phyloP scores from a whole-genome alignment of 208 protist genomes.

The Trypanosoma brucei region DNA sequence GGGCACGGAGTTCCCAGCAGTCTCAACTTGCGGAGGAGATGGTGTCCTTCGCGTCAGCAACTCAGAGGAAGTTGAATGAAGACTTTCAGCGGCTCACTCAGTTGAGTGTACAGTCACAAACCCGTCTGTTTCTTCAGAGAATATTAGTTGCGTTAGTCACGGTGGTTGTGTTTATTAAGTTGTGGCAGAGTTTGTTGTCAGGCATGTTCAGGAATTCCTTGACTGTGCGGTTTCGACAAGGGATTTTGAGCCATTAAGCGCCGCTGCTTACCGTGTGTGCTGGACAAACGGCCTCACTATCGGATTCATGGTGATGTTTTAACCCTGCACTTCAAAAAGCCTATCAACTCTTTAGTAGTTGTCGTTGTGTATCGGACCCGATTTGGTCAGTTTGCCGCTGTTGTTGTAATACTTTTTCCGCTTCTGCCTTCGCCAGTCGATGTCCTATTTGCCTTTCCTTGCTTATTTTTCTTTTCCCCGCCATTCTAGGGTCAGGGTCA shows the following conservation, averaged over 20 bases:
- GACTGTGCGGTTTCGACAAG: slow-evolving; percentile 62
- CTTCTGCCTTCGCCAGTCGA: too few species aligned
- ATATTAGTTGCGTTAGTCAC: slow-evolving; percentile 40
- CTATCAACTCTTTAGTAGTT: too few species aligned
- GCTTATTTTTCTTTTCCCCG: background rate
- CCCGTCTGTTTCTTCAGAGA: slow-evolving; percentile 73
- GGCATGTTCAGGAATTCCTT: slow-evolving; percentile 69
- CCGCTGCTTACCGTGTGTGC: background rate
- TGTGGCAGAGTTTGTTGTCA: slow-evolving; percentile 69
- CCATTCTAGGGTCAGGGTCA: background rate
- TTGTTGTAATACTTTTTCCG: too few species aligned
- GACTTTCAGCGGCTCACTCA: slow-evolving; percentile 86
- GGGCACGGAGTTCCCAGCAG: slow-evolving; percentile 84
- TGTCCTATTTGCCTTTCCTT: too few species aligned
- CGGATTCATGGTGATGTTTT: background rate
- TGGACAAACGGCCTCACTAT: background rate
- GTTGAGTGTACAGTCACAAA: slow-evolving; percentile 73
- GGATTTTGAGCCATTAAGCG: slow-evolving; percentile 37
- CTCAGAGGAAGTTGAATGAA: slow-evolving; percentile 82
- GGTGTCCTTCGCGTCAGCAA: slow-evolving; percentile 78
- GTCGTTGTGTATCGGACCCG: too few species aligned
- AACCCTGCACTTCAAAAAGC: too few species aligned
- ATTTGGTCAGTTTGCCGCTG: too few species aligned
- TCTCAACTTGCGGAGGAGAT: slow-evolving; percentile 87
- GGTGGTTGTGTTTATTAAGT: slow-evolving; percentile 70